Percentiles rank a stretch among this genome's conserved stretches.
Conservation (phyloP, 441 rosid genomes). For the Erysimum pusillum region DNA sequence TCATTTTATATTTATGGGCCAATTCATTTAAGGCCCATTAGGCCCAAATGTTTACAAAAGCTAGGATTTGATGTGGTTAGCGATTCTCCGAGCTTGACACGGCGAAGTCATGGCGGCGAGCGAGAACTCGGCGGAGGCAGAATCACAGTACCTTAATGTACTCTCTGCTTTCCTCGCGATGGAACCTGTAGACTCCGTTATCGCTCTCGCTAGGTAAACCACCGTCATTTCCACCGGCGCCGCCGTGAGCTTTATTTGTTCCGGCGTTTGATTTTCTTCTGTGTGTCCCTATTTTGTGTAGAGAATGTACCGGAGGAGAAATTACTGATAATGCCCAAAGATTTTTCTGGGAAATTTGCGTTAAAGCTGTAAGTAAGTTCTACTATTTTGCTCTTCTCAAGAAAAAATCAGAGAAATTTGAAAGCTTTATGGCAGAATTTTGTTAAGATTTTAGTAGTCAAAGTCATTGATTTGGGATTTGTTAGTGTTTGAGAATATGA, state of each 20-base stretch:
- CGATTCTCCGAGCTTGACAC: conserved; percentile 32
- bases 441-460: neutral
- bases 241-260: neutral
- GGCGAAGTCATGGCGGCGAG: conserved; percentile 51
- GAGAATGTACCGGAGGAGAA: conserved; percentile 70
- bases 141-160: conserved; percentile 58
- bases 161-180: conserved; percentile 80
- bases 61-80: neutral
- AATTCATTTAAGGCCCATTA: neutral
- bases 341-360: conserved; percentile 73
- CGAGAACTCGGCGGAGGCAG: conserved; percentile 28
- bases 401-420: conserved; percentile 1
- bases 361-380: conserved; percentile 54
- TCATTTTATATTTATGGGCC: neutral
- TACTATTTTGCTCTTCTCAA: conserved; percentile 20
- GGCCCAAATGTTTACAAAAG: neutral
- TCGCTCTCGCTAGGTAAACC: conserved; percentile 64
- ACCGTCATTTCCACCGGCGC: neutral
- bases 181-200: conserved; percentile 67
- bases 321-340: conserved; percentile 67
- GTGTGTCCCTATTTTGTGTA: conserved; percentile 15
- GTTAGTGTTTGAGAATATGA: too few relatives aligned
- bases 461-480: neutral
- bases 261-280: conserved; percentile 23
- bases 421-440: neutral